Evolutionary conservation across 2,329 filamentous ascomycete species (phyloP), one percentile per base, ranked within the genome.

Genomic region (Metarhizium album): DNA sequence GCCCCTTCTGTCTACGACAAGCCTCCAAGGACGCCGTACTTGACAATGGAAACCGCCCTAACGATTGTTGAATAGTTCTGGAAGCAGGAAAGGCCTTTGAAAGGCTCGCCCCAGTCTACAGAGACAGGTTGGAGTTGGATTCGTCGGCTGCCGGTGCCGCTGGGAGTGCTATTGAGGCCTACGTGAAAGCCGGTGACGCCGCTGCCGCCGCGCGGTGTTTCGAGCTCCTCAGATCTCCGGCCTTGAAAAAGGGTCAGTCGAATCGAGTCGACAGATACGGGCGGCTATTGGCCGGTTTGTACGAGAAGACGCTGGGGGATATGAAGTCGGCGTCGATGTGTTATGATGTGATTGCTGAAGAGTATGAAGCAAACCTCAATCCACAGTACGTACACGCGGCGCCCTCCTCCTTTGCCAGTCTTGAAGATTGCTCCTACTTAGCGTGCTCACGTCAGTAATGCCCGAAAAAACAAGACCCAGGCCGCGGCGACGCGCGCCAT

Each of bases 151-250:
- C 27, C 27, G 27, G 27, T 29, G 27, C 27, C 27, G 27, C 27
- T 29, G 81, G 85, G 62, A 90, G 97, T 67, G 93, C 93, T 48
- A 97, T 90, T 79, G 96, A 97, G 74, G 86, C 89, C 53, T 97
- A 96, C 73, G 80, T 85, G 61, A 94, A 90, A 70, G 83, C 86
- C 49, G 27, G 27, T 29, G 83, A 87, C 61, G 90, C 90, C 20
- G 77, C 88, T 64, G 85, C 91, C 61, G 91, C 90, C 16, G 87
- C 86, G 42, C 76, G 87, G 54, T 90, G 87, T 62, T 74, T 96
- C 51, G 81, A 89, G 57, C 73, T 83, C 57, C 86, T 90, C n/a
- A 29, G 27, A 29, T 29, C 27, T 9, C 27, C 27, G 11, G 27
- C 27, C 27, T 29, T 29, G 27, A 29, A 29, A 9, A 29, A 29